Conservation (phyloP, 805 yeast species). For the Kluyveromyces aestuarii region DNA sequence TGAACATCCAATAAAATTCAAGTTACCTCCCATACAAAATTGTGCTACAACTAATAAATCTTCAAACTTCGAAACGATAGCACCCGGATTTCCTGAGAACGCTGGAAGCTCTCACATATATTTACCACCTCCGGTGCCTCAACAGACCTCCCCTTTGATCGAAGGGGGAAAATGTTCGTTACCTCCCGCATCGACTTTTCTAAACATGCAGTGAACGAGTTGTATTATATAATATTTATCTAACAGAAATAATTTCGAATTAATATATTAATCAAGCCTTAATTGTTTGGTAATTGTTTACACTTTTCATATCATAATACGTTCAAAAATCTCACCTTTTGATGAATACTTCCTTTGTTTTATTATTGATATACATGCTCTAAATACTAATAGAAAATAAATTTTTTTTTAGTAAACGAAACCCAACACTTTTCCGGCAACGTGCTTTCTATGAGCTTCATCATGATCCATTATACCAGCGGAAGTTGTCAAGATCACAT, state of each 20-base stretch:
- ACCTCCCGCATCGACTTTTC: constrained; percentile 3
- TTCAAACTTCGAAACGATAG: background rate
- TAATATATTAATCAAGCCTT: no score
- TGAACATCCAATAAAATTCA: background rate
- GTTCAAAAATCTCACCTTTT: no score
- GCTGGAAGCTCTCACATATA: constrained; percentile 1
- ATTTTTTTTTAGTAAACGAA: constrained; percentile 65
- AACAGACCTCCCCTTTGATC: background rate
- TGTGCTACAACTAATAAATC: background rate
- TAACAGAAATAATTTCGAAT: no score
- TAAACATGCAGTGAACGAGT: background rate
- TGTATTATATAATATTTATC: background rate
- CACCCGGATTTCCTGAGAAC: background rate
- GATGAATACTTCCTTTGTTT: no score
- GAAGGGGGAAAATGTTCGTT: background rate
- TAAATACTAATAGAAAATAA: no score
- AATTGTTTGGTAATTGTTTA: no score
- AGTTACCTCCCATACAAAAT: background rate
- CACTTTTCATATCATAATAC: no score
- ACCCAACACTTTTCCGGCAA: constrained; percentile 96
- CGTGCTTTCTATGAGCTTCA: constrained; percentile 99
- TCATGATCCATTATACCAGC: constrained; percentile 99
- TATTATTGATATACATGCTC: no score
- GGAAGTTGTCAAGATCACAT: constrained; percentile 93
- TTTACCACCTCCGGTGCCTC: constrained; percentile 1